Base-by-base conservation (phyloP, 148 eudicot species). In the Silene uniflora region DNA sequence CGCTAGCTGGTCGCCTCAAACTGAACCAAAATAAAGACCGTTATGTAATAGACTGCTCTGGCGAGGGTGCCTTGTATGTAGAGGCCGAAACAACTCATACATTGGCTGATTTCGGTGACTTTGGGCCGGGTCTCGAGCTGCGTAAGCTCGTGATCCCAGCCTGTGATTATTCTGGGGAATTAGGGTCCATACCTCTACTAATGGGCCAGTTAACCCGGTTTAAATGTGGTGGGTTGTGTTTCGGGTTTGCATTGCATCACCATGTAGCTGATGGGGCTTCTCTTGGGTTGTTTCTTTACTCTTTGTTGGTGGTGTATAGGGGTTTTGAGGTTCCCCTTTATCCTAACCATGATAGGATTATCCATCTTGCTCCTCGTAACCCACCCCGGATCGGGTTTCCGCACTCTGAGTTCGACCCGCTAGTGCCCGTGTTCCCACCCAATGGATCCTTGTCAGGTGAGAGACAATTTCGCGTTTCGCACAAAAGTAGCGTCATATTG, bases 71-170 rank as follows among this genome's bases (percentile, higher is more conserved):
- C 10, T 54, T 81, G 62, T 77, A 66, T 16, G 80, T 77, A 4
- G 83, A 76, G 47, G 80, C 73, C 10, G 77, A 81, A 68, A 60
- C 83, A 21, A 47, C 46, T 9, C 75, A 75, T 17, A 70, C 21
- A 12, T 29, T 86, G 24, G 84, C 83, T 44, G 87, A 84, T 47
- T 84, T 84, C 24, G 87, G 85, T 9, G 83, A 83, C 7, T 86
- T 86, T 62, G 82, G 81, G 49, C 86, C 87, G n/a, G 81, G 82
- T 0, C 49, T 74, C 71, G 83, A 81, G 73, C 83, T 83, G 4
- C 69, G 76, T 16, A 62, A 54, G 21, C 72, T 86, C 56, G 78
- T 81, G 23, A 24, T 55, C 23, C 89, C 89, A 9, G 65, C 75
- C 6, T 83, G 81, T 61, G 89, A 86, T 61, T 82, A 86, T 58